These are phyloP conservation scores for Orbilia brochopaga DNA, from an alignment of 2,329 filamentous ascomycete genomes.

Conservation along the genomic window DNA sequence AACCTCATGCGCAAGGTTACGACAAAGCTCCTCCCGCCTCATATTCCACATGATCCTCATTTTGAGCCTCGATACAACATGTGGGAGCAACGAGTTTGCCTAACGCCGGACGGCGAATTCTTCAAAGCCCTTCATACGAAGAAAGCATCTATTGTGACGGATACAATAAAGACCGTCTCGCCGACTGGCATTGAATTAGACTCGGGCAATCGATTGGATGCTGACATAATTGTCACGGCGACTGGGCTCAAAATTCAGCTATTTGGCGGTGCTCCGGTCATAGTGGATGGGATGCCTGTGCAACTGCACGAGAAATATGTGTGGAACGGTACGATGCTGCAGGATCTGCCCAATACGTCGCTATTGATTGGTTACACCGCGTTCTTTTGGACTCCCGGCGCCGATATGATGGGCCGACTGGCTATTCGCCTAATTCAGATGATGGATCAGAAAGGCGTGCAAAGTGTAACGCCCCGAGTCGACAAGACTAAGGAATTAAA, in stretches of 20 bases:
- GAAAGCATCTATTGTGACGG: constrained; percentile 61
- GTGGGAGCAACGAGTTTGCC: constrained; percentile 77
- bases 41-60: constrained; percentile 66
- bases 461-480: constrained; percentile 61
- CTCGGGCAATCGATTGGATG: constrained; percentile 61
- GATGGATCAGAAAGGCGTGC: constrained; percentile 61
- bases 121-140: constrained; percentile 59
- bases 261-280: constrained; percentile 63
- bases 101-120: constrained; percentile 67
- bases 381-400: constrained; percentile 68
- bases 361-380: constrained; percentile 68
- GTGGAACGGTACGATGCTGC: constrained; percentile 69
- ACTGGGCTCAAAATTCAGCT: constrained; percentile 68
- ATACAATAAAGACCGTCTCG: constrained; percentile 61
- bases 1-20: constrained; percentile 61
- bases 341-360: constrained; percentile 68
- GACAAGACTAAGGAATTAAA: constrained; percentile 58
- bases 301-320: constrained; percentile 63
- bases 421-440: constrained; percentile 63
- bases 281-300: constrained; percentile 63
- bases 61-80: constrained; percentile 71
- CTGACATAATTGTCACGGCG: constrained; percentile 70
- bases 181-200: constrained; percentile 60
- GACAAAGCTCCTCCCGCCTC: constrained; percentile 63
- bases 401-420: constrained; percentile 64